Percentiles rank a stretch among this genome's conserved stretches.
Conservation (phyloP, 2,329 filamentous ascomycete species). For the Cryphonectria nitschkei region DNA sequence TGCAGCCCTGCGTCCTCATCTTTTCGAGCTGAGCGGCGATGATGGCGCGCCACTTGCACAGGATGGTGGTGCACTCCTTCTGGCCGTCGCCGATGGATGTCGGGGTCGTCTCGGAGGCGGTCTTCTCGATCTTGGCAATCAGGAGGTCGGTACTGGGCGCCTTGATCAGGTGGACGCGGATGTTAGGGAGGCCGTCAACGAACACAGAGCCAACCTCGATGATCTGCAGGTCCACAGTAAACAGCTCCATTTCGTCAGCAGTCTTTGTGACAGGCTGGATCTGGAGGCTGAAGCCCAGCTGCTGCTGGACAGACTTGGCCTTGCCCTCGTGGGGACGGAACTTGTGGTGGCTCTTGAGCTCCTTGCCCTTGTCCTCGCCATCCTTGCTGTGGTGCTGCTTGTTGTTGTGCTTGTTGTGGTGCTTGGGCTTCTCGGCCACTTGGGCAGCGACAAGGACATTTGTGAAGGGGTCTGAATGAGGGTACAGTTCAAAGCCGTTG, state of each 20-base stretch:
- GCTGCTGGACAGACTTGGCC: slow-evolving; percentile 34
- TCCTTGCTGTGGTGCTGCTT: slow-evolving; percentile 34
- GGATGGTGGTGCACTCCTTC: slow-evolving; percentile 45
- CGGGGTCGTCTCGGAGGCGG: slow-evolving; percentile 34
- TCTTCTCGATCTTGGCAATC: slow-evolving; percentile 53
- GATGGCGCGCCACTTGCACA: slow-evolving; percentile 60
- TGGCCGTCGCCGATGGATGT: slow-evolving; percentile 37
- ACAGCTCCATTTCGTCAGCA: slow-evolving; percentile 55
- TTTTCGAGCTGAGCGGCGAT: slow-evolving; percentile 48
- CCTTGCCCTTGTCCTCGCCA: slow-evolving; percentile 31
- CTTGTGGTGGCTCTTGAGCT: slow-evolving; percentile 31
- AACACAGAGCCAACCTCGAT: slow-evolving; percentile 62
- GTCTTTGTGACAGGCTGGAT: slow-evolving; percentile 50
- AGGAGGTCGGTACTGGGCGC: slow-evolving; percentile 57
- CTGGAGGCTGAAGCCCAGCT: slow-evolving; percentile 55
- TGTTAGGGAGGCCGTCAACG: slow-evolving; percentile 55
- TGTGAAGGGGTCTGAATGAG: slow-evolving; percentile 51
- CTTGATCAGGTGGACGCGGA: slow-evolving; percentile 67
- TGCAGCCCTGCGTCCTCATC: slow-evolving; percentile 46
- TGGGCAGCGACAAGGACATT: slow-evolving; percentile 51
- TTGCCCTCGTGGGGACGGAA: slow-evolving; percentile 29
- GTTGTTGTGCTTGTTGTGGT: slow-evolving; percentile 35
- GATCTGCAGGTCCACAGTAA: slow-evolving; percentile 61
- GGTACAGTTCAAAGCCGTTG: slow-evolving; percentile 66
- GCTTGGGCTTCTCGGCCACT: slow-evolving; percentile 41